These are phyloP conservation scores for Paracamarosporium sp. DNA, from an alignment of 2,329 filamentous ascomycete species.

Conservation along the genomic window DNA sequence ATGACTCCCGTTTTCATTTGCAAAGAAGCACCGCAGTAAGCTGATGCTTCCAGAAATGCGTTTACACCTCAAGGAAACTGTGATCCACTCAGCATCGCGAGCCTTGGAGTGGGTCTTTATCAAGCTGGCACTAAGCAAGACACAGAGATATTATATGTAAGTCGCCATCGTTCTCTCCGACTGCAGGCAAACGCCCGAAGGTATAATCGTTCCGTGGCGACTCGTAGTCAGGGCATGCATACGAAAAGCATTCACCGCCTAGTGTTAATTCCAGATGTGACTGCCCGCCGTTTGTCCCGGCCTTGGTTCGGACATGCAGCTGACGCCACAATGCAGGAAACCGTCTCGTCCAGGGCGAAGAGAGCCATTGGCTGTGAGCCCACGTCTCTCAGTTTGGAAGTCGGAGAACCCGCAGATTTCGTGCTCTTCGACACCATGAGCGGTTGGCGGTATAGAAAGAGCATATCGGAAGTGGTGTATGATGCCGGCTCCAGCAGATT, in stretches of 20 bases:
- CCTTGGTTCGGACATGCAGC: conserved; percentile 6
- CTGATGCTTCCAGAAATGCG: conserved; percentile 57
- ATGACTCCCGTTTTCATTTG: neutral
- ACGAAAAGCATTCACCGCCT: neutral
- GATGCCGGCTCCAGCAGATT: conserved; percentile 45
- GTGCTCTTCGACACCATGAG: conserved; percentile 49
- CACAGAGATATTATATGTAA: conserved; percentile 64
- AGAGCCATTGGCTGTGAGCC: conserved; percentile 47
- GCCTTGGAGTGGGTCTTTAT: conserved; percentile 69
- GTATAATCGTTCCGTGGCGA: neutral
- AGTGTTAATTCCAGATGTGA: neutral
- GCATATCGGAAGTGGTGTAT: conserved; percentile 54
- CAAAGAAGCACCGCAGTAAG: neutral
- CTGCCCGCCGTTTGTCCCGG: neutral
- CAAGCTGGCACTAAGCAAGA: conserved; percentile 69
- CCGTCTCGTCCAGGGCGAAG: conserved; percentile 56
- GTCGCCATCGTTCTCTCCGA: conserved; percentile 26
- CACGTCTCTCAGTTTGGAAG: conserved; percentile 35
- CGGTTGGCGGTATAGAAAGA: conserved; percentile 51
- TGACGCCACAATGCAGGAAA: conserved; percentile 48
- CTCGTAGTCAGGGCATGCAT: too few relatives aligned
- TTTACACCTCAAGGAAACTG: conserved; percentile 74
- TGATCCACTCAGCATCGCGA: conserved; percentile 70
- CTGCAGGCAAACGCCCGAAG: neutral
- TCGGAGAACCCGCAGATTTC: conserved; percentile 51